Percentiles rank a stretch among this genome's conserved stretches.
Conservation (phyloP, 2,329 filamentous ascomycete genomes). For the Colletotrichum sp. region DNA sequence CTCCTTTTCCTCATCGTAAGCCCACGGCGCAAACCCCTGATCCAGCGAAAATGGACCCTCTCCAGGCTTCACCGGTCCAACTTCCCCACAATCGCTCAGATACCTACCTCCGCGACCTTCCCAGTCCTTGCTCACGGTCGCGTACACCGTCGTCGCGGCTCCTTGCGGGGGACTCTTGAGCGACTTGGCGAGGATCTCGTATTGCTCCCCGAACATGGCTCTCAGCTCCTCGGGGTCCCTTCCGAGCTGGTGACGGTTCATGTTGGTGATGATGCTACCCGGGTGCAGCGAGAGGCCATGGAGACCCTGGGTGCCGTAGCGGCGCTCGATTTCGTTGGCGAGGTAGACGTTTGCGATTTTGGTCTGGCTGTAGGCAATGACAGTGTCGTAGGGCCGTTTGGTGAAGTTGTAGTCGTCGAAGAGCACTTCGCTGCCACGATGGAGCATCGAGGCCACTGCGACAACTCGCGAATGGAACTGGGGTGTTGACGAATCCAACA, state of each 20-base stretch:
- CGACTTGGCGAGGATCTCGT: background rate
- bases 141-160: constrained; percentile 50
- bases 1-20: constrained; percentile 8
- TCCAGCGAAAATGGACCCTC: background rate
- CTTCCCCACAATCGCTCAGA: constrained; percentile 39
- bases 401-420: constrained; percentile 33
- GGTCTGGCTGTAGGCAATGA: constrained; percentile 47
- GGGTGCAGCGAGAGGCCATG: constrained; percentile 33
- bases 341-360: constrained; percentile 57
- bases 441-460: constrained; percentile 44
- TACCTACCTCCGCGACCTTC: constrained; percentile 51
- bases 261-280: background rate
- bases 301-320: constrained; percentile 7
- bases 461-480: constrained; percentile 51
- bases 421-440: constrained; percentile 35
- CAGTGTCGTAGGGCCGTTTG: constrained; percentile 30
- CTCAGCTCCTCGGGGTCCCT: background rate
- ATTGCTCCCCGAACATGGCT: background rate
- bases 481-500: constrained; percentile 42
- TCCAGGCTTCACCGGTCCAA: background rate
- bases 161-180: constrained; percentile 41
- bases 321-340: constrained; percentile 53
- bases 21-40: constrained; percentile 24
- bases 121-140: constrained; percentile 42
- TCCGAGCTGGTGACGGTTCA: background rate